A percentile compares a stretch with the other conserved stretches of the same genome.
phyloP scores from a whole-genome alignment of 140 eudicot species.

The Stevia rebaudiana region DNA sequence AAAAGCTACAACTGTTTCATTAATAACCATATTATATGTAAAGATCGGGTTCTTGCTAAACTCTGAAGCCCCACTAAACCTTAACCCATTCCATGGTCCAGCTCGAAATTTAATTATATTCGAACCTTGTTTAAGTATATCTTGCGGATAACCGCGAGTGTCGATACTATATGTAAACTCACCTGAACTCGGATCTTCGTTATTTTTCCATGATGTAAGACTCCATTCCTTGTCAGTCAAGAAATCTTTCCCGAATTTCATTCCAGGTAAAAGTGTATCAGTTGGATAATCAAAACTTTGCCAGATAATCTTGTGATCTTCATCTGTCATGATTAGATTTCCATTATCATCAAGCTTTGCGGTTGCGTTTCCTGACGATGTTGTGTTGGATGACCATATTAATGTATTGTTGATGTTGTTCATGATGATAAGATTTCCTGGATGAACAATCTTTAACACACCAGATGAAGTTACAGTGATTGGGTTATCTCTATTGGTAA shows the following conservation, averaged over 20 bases:
- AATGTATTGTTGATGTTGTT: neutral
- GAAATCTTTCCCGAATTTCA: slow-evolving; percentile 25
- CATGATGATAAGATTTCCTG: slow-evolving; percentile 26
- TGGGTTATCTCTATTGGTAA: slow-evolving; percentile 40
- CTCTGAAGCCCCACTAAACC: slow-evolving; percentile 20
- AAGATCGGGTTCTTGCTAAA: neutral
- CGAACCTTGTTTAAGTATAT: slow-evolving; percentile 19
- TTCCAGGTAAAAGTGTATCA: slow-evolving; percentile 26
- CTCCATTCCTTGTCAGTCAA: slow-evolving; percentile 10
- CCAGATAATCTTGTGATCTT: slow-evolving; percentile 24
- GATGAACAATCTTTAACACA: slow-evolving; percentile 13
- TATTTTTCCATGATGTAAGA: slow-evolving; percentile 33
- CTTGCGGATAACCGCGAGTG: slow-evolving; percentile 12
- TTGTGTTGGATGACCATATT: slow-evolving; percentile 36
- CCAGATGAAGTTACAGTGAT: slow-evolving; percentile 6
- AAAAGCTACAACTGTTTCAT: slow-evolving; percentile 23
- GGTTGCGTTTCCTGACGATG: slow-evolving; percentile 19
- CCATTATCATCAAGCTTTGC: slow-evolving; percentile 35
- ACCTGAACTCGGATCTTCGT: slow-evolving; percentile 31
- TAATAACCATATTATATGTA: slow-evolving; percentile 8
- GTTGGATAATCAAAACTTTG: slow-evolving; percentile 27
- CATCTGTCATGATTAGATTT: slow-evolving; percentile 28
- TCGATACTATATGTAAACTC: neutral
- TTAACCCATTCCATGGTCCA: slow-evolving; percentile 15
- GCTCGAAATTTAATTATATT: neutral